phyloP scores from a whole-genome alignment of 1,139 yeast genomes.

The Hyphopichia fennica region DNA sequence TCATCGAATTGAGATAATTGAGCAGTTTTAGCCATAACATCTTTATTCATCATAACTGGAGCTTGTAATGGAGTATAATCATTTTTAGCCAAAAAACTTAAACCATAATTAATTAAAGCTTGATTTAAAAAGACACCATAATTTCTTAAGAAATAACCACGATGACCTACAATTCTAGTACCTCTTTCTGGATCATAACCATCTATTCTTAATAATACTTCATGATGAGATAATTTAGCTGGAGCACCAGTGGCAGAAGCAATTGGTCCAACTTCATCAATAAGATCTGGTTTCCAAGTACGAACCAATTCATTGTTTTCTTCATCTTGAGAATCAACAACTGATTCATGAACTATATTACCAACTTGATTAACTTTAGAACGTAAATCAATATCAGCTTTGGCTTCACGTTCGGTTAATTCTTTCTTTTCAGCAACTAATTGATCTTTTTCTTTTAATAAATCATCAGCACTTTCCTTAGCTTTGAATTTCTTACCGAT shows the following conservation, averaged over 20 bases:
- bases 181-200: constrained; percentile 99
- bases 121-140: constrained; percentile 97
- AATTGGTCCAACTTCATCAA: constrained; percentile 55
- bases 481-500: constrained; percentile 91
- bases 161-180: constrained; percentile 95
- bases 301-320: constrained; percentile 85
- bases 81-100: constrained; percentile 74
- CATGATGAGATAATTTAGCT: constrained; percentile 91
- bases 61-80: constrained; percentile 94
- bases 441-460: constrained; percentile 77
- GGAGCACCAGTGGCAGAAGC: constrained; percentile 75
- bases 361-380: constrained; percentile 87
- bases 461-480: constrained; percentile 89
- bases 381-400: constrained; percentile 74
- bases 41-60: constrained; percentile 99
- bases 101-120: constrained; percentile 95
- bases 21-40: constrained; percentile 98
- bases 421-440: constrained; percentile 68
- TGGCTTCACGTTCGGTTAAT: constrained; percentile 67
- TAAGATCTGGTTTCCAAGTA: constrained; percentile 76
- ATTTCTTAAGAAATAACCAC: constrained; percentile 95
- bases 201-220: constrained; percentile 86
- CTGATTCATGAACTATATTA: constrained; percentile 89
- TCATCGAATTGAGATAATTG: constrained; percentile 97
- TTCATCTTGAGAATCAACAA: constrained; percentile 84